These are phyloP conservation scores for Boletus insuetus DNA, from an alignment of 768 basidiomycete species.

Conservation along the genomic window DNA sequence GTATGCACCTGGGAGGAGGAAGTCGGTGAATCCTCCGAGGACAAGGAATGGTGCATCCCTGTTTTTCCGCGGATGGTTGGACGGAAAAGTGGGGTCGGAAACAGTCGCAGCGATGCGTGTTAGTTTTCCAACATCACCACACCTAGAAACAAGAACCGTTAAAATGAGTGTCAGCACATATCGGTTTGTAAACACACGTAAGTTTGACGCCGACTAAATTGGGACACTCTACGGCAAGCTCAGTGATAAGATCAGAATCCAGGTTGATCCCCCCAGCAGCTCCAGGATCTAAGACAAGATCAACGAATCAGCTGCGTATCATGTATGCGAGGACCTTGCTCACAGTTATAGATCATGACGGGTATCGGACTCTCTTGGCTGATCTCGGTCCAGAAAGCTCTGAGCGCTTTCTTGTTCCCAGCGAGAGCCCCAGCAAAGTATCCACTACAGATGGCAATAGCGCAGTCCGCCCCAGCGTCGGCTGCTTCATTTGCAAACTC, in stretches of 20 bases:
- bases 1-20: conserved; percentile 69
- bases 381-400: conserved; percentile 76
- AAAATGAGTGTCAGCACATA: neutral
- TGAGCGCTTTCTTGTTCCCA: conserved; percentile 62
- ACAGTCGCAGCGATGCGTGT: conserved; percentile 76
- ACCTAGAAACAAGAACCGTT: conserved; percentile 43
- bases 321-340: conserved; percentile 20
- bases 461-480: conserved; percentile 80
- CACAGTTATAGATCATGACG: conserved; percentile 86
- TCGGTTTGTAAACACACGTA: conserved; percentile 51
- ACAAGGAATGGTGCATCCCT: conserved; percentile 65
- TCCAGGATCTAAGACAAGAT: conserved; percentile 62
- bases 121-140: conserved; percentile 90
- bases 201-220: conserved; percentile 88
- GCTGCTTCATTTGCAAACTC: conserved; percentile 75
- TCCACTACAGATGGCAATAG: conserved; percentile 82
- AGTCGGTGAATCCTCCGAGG: conserved; percentile 83
- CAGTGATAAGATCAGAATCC: conserved; percentile 82
- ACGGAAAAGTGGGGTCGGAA: conserved; percentile 52
- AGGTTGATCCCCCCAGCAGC: conserved; percentile 89
- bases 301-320: neutral
- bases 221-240: conserved; percentile 71
- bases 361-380: conserved; percentile 80
- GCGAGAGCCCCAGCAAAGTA: conserved; percentile 81
- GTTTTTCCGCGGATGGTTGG: conserved; percentile 66